Evolutionary conservation across 495 filamentous ascomycete species (phyloP).

Genomic region (Talaromyces liani): DNA sequence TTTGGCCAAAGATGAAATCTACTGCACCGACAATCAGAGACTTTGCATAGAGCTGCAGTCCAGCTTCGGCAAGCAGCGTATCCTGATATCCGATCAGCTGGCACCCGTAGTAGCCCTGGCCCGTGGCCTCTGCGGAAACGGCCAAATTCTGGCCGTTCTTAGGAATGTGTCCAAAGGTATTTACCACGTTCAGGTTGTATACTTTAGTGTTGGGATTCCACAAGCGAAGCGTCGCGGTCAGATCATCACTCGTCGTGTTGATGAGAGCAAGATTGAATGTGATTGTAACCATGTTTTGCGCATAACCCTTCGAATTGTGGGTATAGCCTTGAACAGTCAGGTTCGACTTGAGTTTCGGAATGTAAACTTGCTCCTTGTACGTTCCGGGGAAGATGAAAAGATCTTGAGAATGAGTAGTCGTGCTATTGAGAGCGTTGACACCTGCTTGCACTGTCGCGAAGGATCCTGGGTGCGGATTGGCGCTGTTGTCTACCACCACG

Average conservation of each 20-base stretch:
- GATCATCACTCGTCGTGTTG: neutral
- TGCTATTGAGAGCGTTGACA: neutral
- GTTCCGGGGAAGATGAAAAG: constrained; percentile 21
- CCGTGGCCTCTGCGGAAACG: constrained; percentile 42
- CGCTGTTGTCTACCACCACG: neutral
- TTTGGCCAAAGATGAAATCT: constrained; percentile 61
- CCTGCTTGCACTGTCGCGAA: neutral
- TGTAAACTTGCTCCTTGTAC: constrained; percentile 44
- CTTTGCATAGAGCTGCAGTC: constrained; percentile 49
- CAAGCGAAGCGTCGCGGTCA: constrained; percentile 45
- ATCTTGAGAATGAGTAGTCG: neutral
- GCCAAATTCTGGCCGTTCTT: constrained; percentile 50
- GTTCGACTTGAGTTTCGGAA: constrained; percentile 19
- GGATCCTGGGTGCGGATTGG: neutral
- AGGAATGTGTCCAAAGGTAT: constrained; percentile 34
- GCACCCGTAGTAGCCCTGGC: constrained; percentile 54
- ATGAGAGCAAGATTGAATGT: constrained; percentile 18
- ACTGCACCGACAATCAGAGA: constrained; percentile 41
- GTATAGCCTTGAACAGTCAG: constrained; percentile 50
- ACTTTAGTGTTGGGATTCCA: constrained; percentile 40
- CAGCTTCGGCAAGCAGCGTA: constrained; percentile 51
- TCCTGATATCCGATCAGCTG: constrained; percentile 56
- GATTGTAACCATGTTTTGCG: constrained; percentile 54
- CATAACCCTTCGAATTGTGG: constrained; percentile 44
- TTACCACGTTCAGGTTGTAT: constrained; percentile 57